phyloP scores from a whole-genome alignment of 2,329 filamentous ascomycete species.

The Sordariomycetes sp. region DNA sequence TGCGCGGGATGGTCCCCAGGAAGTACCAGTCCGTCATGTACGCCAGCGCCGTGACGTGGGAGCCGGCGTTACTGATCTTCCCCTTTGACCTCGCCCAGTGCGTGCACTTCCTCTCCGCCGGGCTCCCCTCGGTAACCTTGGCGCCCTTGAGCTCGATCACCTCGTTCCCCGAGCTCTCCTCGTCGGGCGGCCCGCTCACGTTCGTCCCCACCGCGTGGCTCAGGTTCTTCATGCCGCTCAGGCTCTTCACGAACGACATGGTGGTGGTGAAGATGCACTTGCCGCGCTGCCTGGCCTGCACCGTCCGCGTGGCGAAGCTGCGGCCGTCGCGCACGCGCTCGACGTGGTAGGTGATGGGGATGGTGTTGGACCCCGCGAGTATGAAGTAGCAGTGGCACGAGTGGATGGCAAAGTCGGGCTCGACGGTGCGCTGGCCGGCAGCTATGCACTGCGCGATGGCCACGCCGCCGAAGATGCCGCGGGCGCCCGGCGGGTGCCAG shows the following conservation, averaged over 20 bases:
- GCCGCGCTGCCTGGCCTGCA: constrained; percentile 86
- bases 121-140: constrained; percentile 23
- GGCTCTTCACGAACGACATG: constrained; percentile 69
- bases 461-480: constrained; percentile 86
- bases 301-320: constrained; percentile 83
- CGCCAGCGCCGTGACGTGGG: constrained; percentile 78
- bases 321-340: constrained; percentile 86
- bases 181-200: constrained; percentile 21
- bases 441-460: constrained; percentile 88
- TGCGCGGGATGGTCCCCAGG: constrained; percentile 75
- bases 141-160: constrained; percentile 21
- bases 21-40: constrained; percentile 94
- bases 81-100: constrained; percentile 71
- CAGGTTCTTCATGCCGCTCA: constrained; percentile 40
- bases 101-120: constrained; percentile 55
- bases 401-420: constrained; percentile 70
- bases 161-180: constrained; percentile 35
- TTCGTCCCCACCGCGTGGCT: constrained; percentile 45
- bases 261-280: constrained; percentile 93
- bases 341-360: constrained; percentile 90
- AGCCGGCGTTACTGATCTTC: constrained; percentile 66
- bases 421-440: constrained; percentile 81
- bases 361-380: constrained; percentile 72
- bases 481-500: constrained; percentile 86
- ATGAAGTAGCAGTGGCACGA: constrained; percentile 99